Evolutionary conservation across 768 basidiomycete genomes (phyloP).

Genomic region (Boletus subcaerulescens): DNA sequence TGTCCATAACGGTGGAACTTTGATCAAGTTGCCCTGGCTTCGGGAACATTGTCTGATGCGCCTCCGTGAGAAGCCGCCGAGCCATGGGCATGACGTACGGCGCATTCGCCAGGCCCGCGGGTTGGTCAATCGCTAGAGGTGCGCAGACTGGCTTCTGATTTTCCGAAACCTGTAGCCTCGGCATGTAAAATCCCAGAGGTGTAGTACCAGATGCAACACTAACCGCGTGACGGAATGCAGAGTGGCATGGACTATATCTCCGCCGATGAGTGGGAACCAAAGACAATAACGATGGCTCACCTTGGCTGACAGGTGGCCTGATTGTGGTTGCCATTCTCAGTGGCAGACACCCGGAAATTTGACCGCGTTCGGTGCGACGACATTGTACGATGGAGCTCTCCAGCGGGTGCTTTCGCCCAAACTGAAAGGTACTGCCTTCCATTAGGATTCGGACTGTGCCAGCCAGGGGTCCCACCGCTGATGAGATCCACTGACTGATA

Average conservation of each 20-base stretch:
- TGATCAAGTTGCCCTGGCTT: conserved; percentile 32
- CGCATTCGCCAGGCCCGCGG: neutral
- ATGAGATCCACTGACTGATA: neutral
- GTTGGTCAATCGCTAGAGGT: neutral
- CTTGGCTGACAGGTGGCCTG: conserved; percentile 14
- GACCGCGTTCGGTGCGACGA: neutral
- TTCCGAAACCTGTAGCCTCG: neutral
- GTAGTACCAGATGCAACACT: conserved; percentile 1
- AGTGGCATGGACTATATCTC: neutral
- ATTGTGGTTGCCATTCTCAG: conserved; percentile 13
- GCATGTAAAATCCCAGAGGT: conserved; percentile 5
- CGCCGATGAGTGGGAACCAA: conserved; percentile 11
- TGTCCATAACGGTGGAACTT: conserved; percentile 44
- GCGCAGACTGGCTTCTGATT: neutral
- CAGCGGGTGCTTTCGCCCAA: neutral
- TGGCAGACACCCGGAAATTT: conserved; percentile 1
- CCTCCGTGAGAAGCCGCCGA: conserved; percentile 25
- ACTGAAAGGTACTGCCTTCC: neutral
- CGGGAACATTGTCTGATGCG: conserved; percentile 26
- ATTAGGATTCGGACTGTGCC: conserved; percentile 5
- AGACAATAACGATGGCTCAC: conserved; percentile 19
- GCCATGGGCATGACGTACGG: conserved; percentile 3
- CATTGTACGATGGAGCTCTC: conserved; percentile 2
- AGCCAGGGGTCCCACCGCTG: neutral
- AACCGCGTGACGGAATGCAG: conserved; percentile 4